Evolutionary conservation across 164 flowering plant species (phyloP).

Genomic region (Vitis vinifera): DNA sequence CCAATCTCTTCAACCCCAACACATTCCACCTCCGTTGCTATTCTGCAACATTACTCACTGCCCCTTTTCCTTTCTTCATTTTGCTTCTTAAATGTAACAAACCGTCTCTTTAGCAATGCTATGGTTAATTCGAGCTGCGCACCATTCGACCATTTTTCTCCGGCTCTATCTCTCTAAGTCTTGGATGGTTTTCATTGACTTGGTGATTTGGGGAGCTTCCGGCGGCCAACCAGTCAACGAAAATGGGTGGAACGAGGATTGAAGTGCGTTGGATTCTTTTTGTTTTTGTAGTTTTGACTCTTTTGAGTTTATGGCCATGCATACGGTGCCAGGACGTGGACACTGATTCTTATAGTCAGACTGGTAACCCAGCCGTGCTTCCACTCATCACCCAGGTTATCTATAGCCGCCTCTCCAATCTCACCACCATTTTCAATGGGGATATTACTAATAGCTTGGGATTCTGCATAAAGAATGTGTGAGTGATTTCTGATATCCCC

Average conservation of each 20-base stretch:
- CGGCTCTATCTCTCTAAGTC: not conserved
- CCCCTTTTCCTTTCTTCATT: too few species aligned
- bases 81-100: too few species aligned
- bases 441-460: constrained; percentile 35
- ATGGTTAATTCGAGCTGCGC: constrained; percentile 2
- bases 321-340: constrained; percentile 26
- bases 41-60: too few species aligned
- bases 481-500: constrained; percentile 7
- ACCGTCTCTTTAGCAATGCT: too few species aligned
- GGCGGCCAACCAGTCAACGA: constrained; percentile 18
- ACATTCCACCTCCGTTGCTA: not conserved
- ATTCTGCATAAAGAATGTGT: constrained; percentile 73
- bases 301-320: constrained; percentile 10
- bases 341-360: constrained; percentile 33
- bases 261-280: constrained; percentile 14
- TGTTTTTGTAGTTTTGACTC: constrained; percentile 3
- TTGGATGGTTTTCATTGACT: constrained; percentile 7
- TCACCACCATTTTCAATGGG: constrained; percentile 28
- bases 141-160: not conserved
- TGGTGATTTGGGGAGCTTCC: constrained; percentile 1
- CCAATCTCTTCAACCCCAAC: too few species aligned
- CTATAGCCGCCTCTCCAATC: constrained; percentile 42
- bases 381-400: constrained; percentile 40
- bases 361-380: constrained; percentile 26
- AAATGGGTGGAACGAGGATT: constrained; percentile 17